Conservation (phyloP, 768 basidiomycete genomes). For the Tricholoma matsutake region DNA sequence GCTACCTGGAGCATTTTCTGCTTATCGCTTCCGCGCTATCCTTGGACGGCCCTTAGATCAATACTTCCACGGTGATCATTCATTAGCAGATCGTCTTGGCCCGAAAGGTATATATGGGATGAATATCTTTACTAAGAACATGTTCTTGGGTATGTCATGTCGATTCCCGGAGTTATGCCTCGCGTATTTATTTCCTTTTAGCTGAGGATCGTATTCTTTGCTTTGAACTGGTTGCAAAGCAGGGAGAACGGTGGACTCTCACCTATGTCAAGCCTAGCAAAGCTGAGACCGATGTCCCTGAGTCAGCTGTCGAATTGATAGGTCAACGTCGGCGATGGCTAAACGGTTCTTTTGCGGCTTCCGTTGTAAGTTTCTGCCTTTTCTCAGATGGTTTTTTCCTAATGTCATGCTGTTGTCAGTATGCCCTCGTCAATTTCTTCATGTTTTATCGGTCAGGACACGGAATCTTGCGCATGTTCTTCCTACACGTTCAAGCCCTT, state of each 20-base stretch:
- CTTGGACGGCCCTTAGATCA: constrained; percentile 84
- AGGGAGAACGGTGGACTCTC: constrained; percentile 81
- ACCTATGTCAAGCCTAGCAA: constrained; percentile 92
- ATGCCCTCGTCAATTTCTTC: constrained; percentile 92
- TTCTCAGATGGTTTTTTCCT: not conserved
- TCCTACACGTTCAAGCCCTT: constrained; percentile 91
- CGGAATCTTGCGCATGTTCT: constrained; percentile 90
- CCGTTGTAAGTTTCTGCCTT: constrained; percentile 55
- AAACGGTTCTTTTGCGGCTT: constrained; percentile 94
- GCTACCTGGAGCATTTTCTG: constrained; percentile 94
- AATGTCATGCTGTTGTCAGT: constrained; percentile 39
- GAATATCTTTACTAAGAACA: constrained; percentile 96
- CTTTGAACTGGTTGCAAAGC: constrained; percentile 95
- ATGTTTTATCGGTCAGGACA: constrained; percentile 84
- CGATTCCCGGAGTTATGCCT: not conserved
- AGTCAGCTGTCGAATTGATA: constrained; percentile 88
- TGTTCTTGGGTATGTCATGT: constrained; percentile 42
- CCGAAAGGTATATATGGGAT: constrained; percentile 93
- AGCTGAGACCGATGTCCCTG: constrained; percentile 95
- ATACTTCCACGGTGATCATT: constrained; percentile 87
- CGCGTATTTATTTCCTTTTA: constrained; percentile 12
- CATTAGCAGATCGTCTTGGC: constrained; percentile 87
- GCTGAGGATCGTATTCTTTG: constrained; percentile 97
- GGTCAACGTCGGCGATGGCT: constrained; percentile 95
- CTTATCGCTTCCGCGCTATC: constrained; percentile 92